Evolutionary conservation across 2,329 filamentous ascomycete species (phyloP).

Genomic region (Fusarium coicis): DNA sequence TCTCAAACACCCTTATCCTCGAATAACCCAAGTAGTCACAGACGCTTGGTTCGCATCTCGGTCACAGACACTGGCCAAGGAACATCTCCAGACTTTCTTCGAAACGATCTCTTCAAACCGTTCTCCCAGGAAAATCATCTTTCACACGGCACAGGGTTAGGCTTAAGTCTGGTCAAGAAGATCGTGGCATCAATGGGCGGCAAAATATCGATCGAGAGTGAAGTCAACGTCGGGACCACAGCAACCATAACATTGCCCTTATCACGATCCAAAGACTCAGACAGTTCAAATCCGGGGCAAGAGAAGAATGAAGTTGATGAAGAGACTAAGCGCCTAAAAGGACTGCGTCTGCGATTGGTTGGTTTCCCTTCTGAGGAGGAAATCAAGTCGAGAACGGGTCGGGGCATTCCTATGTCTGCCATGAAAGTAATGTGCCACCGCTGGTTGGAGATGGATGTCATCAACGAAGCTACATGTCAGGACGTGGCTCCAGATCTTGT

Average conservation of each 20-base stretch:
- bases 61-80: slow-evolving; percentile 74
- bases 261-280: neutral
- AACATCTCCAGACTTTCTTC: slow-evolving; percentile 72
- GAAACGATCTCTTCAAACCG: slow-evolving; percentile 69
- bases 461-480: slow-evolving; percentile 3
- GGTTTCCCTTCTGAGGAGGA: slow-evolving; percentile 22
- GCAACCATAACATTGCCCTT: slow-evolving; percentile 49
- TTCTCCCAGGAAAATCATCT: slow-evolving; percentile 73
- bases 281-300: neutral
- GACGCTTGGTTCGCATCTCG: slow-evolving; percentile 50
- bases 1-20: slow-evolving; percentile 28
- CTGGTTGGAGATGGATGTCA: slow-evolving; percentile 39
- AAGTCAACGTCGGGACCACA: slow-evolving; percentile 50
- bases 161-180: slow-evolving; percentile 70
- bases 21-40: neutral
- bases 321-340: slow-evolving; percentile 43
- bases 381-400: neutral
- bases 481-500: slow-evolving; percentile 43
- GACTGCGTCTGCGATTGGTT: slow-evolving; percentile 41
- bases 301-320: slow-evolving; percentile 45
- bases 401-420: slow-evolving; percentile 23
- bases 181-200: slow-evolving; percentile 71
- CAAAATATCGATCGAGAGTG: slow-evolving; percentile 65
- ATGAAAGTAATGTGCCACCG: slow-evolving; percentile 30
- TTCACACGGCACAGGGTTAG: slow-evolving; percentile 70